Base-by-base conservation (phyloP, 176 grass and related monocot genomes). In the Oryza glumipatula region DNA sequence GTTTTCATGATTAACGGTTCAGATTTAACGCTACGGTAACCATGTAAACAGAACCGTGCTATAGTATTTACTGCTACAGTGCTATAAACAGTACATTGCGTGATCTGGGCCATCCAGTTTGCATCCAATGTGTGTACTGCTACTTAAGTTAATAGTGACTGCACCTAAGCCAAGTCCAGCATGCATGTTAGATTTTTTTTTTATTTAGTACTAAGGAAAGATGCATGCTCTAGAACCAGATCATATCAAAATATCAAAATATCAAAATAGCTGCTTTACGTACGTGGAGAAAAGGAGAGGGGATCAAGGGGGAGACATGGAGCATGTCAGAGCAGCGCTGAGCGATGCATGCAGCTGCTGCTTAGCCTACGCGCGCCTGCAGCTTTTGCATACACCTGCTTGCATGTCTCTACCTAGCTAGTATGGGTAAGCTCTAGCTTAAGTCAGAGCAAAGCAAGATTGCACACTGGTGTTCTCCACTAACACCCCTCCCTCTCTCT, bases 271-370 rank as follows among this genome's bases (percentile, higher is more conserved):
- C 30, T 32, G 51, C 76, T 76, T 79, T 68, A 68, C 87, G 79
- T 91, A 65, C 78, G 69, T 85, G 47, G 58, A 60, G 19, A 41
- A 58, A 84, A 74, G 78, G 76, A 17, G 80, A 77, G 74, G 51
- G 81, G 83, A 81, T 73, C 44, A 67, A 46, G 70, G 82, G 86
- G 72, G 69, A 28, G 71, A 84, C 84, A 89, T 24, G 76, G 73
- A 85, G 88, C 91, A 92, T 89, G 84, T 88, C 60, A 84, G 73
- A 39, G 48, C 63, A 80, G 84, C 77, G 80, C 58, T 52, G 69
- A 41, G 21, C 80, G 45, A 86, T 35, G 47, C 26, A 32, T 23
- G 58, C 58, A 10, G n/a, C 36, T 38, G 3, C 58, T 22, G n/a
- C 58, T 58, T 44, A 58, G 19, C 54, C 54, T 58, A 63, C 43